These are phyloP conservation scores for Candida corydali DNA, from an alignment of 805 yeast genomes.

Conservation along the genomic window DNA sequence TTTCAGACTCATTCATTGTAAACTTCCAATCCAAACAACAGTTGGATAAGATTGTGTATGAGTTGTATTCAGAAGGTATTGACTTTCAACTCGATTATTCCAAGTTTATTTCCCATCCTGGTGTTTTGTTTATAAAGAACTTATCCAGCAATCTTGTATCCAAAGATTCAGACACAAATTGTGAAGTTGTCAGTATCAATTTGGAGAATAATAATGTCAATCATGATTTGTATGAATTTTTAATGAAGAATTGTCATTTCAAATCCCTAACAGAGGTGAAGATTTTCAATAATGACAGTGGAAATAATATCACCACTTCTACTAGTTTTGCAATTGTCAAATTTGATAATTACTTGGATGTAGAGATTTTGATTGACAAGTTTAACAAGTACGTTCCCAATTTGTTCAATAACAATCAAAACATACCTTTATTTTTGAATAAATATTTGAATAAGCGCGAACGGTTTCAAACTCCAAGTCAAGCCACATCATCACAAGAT, in stretches of 20 bases:
- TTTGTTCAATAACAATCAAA: constrained; percentile 22
- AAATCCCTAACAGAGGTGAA: constrained; percentile 8
- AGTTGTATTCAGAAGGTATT: constrained; percentile 6
- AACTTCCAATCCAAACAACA: constrained; percentile 3
- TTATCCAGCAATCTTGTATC: constrained; percentile 30
- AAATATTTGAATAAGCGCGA: constrained; percentile 65
- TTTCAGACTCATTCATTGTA: background rate
- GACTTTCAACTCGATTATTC: constrained; percentile 21
- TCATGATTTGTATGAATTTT: constrained; percentile 7
- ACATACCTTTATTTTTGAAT: constrained; percentile 46
- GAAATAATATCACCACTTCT: constrained; percentile 6
- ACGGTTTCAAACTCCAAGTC: constrained; percentile 28
- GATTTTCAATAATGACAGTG: constrained; percentile 25
- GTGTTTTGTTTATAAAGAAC: constrained; percentile 53
- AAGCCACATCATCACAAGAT: background rate
- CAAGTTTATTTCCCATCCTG: constrained; percentile 48
- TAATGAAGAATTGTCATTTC: constrained; percentile 6
- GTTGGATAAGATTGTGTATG: constrained; percentile 9
- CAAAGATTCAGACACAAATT: background rate
- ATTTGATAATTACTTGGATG: constrained; percentile 32
- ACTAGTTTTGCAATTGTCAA: constrained; percentile 27
- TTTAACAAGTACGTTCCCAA: constrained; percentile 15
- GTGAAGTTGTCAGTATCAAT: constrained; percentile 6
- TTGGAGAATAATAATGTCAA: background rate
- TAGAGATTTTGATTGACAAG: constrained; percentile 20